phyloP scores from a whole-genome alignment of 1,284 basidiomycete genomes.

The Meira nashicola region DNA sequence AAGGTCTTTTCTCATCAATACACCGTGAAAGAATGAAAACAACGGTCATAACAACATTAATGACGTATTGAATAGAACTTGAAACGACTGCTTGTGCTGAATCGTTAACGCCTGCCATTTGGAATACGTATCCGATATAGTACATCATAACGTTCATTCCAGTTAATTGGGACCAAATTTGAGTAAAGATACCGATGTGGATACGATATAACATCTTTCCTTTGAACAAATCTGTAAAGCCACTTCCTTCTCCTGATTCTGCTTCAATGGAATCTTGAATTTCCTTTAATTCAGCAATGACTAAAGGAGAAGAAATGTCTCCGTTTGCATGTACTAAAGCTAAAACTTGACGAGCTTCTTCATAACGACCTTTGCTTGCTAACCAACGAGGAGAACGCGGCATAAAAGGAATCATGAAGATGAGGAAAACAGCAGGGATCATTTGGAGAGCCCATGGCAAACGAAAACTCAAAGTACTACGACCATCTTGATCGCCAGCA shows the following conservation, averaged over 20 bases:
- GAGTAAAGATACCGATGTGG: conserved; percentile 25
- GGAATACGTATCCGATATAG: conserved; percentile 32
- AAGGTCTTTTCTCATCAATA: background rate
- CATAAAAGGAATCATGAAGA: conserved; percentile 57
- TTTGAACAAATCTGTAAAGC: conserved; percentile 18
- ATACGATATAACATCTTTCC: conserved; percentile 20
- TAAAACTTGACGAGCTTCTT: conserved; percentile 49
- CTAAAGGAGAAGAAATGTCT: conserved; percentile 43
- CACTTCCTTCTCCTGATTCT: conserved; percentile 32
- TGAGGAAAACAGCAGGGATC: conserved; percentile 55
- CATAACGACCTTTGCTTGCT: conserved; percentile 14
- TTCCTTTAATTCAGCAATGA: conserved; percentile 58
- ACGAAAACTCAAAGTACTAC: conserved; percentile 50
- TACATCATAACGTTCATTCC: conserved; percentile 55
- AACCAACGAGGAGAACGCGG: conserved; percentile 75
- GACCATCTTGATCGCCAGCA: conserved; percentile 12
- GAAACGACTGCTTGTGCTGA: conserved; percentile 1
- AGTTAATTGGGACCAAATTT: conserved; percentile 46
- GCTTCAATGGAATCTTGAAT: conserved; percentile 64
- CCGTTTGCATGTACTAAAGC: conserved; percentile 50
- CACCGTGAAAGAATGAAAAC: too few species aligned
- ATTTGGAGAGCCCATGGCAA: conserved; percentile 59
- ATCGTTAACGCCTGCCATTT: conserved; percentile 16
- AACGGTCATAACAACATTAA: conserved; percentile 36
- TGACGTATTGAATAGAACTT: conserved; percentile 25